Percentiles rank a stretch among this genome's conserved stretches.
phyloP scores from a whole-genome alignment of 2,329 filamentous ascomycete species.

The Xylariales sp. region DNA sequence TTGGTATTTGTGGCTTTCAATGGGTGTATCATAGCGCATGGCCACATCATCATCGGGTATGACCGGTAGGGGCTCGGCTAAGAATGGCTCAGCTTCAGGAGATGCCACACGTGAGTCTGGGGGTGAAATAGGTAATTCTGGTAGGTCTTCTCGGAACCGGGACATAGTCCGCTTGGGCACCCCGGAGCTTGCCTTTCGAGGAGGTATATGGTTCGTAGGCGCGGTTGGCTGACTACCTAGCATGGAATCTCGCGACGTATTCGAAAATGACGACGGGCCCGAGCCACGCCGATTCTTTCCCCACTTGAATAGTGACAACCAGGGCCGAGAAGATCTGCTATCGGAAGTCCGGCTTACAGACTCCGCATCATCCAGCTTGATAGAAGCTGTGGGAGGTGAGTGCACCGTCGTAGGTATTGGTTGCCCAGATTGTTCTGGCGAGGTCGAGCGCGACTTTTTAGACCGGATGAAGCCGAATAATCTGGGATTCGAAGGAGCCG shows the following conservation, averaged over 20 bases:
- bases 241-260: conserved; percentile 91
- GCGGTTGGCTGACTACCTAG: conserved; percentile 55
- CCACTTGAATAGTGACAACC: conserved; percentile 81
- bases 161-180: conserved; percentile 84
- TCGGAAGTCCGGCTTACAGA: conserved; percentile 66
- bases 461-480: conserved; percentile 57
- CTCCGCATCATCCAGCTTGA: conserved; percentile 61
- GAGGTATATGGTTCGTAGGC: conserved; percentile 49
- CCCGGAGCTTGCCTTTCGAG: conserved; percentile 54
- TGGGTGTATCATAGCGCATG: conserved; percentile 60
- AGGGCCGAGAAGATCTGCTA: conserved; percentile 64
- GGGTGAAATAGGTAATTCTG: conserved; percentile 86
- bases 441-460: conserved; percentile 62
- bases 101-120: conserved; percentile 85
- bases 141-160: conserved; percentile 91
- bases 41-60: conserved; percentile 50
- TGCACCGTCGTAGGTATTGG: conserved; percentile 49
- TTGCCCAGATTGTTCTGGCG: conserved; percentile 57
- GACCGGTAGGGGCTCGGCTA: conserved; percentile 50
- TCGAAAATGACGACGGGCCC: conserved; percentile 84
- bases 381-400: conserved; percentile 51
- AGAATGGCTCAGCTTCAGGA: conserved; percentile 68
- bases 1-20: conserved; percentile 54
- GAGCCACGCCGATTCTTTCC: conserved; percentile 68
- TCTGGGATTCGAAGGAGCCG: conserved; percentile 50